Evolutionary conservation across 768 basidiomycete genomes (phyloP).

Genomic region (Favolaschia claudopus): DNA sequence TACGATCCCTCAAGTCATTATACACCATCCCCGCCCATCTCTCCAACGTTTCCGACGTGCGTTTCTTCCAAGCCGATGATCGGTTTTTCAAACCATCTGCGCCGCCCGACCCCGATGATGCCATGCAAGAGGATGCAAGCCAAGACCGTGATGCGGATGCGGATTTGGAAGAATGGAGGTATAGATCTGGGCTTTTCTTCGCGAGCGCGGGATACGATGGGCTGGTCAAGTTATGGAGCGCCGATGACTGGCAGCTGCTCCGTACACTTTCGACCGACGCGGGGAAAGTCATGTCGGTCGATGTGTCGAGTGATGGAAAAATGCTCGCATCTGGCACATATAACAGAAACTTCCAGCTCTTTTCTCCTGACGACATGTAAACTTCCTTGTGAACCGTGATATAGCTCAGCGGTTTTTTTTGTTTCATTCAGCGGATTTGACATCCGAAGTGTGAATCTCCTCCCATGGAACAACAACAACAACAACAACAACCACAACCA

Average conservation of each 20-base stretch:
- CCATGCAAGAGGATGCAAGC: constrained; percentile 55
- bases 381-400: no score
- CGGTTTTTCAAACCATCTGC: constrained; percentile 50
- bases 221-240: constrained; percentile 94
- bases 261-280: constrained; percentile 90
- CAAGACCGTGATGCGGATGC: constrained; percentile 46
- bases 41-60: constrained; percentile 93
- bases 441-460: no score
- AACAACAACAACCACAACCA: no score
- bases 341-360: constrained; percentile 94
- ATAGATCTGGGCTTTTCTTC: constrained; percentile 90
- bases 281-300: constrained; percentile 99
- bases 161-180: constrained; percentile 73
- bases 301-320: constrained; percentile 83
- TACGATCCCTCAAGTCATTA: constrained; percentile 89
- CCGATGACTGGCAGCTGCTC: constrained; percentile 96
- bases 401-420: constrained; percentile 9
- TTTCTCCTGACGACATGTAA: constrained; percentile 76
- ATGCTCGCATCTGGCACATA: constrained; percentile 91
- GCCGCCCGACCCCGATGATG: constrained; percentile 49
- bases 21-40: constrained; percentile 97
- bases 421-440: background rate
- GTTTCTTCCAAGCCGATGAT: constrained; percentile 85
- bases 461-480: no score
- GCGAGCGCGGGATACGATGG: constrained; percentile 96